Percentiles rank a stretch among this genome's conserved stretches.
Conservation (phyloP, 2,329 filamentous ascomycete species). For the Talaromyces sp. region DNA sequence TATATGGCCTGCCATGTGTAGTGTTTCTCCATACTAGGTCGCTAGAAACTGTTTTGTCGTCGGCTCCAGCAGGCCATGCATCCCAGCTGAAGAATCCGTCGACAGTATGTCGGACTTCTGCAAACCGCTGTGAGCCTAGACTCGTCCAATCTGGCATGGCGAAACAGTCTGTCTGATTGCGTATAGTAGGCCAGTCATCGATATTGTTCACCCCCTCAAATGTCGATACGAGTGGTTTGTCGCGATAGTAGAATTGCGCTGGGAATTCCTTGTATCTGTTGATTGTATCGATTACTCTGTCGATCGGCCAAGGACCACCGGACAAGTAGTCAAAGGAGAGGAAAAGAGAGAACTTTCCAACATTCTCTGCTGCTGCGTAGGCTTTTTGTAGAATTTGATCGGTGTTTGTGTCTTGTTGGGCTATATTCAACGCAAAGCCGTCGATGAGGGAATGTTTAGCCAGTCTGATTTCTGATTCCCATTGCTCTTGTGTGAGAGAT, state of each 20-base stretch:
- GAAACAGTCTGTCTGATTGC: slow-evolving; percentile 33
- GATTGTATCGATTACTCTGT: slow-evolving; percentile 27
- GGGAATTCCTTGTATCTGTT: slow-evolving; percentile 25
- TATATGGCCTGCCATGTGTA: slow-evolving; percentile 40
- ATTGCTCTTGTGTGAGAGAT: slow-evolving; percentile 14
- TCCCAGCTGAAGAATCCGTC: slow-evolving; percentile 44
- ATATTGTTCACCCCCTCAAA: slow-evolving; percentile 45
- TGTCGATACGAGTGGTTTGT: slow-evolving; percentile 39
- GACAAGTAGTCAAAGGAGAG: slow-evolving; percentile 39
- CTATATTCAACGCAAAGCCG: slow-evolving; percentile 42
- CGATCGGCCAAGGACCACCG: slow-evolving; percentile 30
- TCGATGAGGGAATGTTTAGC: slow-evolving; percentile 40
- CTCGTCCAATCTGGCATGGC: slow-evolving; percentile 49
- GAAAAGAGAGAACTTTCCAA: slow-evolving; percentile 33
- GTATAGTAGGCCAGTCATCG: slow-evolving; percentile 39
- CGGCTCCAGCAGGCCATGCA: slow-evolving; percentile 41
- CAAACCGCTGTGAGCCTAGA: slow-evolving; percentile 29
- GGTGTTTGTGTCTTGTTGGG: slow-evolving; percentile 26
- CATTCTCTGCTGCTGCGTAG: slow-evolving; percentile 26
- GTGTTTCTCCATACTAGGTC: slow-evolving; percentile 41
- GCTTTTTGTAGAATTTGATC: slow-evolving; percentile 23
- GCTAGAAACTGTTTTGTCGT: slow-evolving; percentile 35
- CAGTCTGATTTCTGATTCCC: slow-evolving; percentile 30
- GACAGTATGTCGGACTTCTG: slow-evolving; percentile 28
- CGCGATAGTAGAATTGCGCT: slow-evolving; percentile 30